A percentile compares a stretch with the other conserved stretches of the same genome.
Conservation (phyloP, 1,139 yeast genomes). For the Meyerozyma sp. region DNA sequence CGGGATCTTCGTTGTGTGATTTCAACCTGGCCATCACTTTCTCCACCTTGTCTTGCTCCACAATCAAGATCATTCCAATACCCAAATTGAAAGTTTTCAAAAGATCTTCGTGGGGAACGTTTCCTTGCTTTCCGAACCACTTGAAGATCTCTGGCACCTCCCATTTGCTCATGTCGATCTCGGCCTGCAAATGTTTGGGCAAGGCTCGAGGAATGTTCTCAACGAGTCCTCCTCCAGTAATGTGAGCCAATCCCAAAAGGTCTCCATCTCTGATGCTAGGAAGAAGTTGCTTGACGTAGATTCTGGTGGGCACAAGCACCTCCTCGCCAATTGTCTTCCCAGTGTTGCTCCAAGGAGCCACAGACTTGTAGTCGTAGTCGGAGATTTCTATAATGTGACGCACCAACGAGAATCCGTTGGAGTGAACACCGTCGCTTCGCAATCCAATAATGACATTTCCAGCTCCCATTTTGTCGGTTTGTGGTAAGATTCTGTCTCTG, state of each 20-base stretch:
- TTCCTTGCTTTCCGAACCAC: constrained; percentile 91
- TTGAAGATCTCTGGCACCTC: constrained; percentile 81
- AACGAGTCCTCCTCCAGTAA: constrained; percentile 97
- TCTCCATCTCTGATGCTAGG: constrained; percentile 65
- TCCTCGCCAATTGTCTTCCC: constrained; percentile 79
- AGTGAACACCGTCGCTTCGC: constrained; percentile 89
- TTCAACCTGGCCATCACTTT: constrained; percentile 49
- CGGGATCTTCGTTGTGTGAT: constrained; percentile 70
- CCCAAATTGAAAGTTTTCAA: constrained; percentile 94
- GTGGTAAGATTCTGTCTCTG: constrained; percentile 71
- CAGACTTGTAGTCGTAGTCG: constrained; percentile 54
- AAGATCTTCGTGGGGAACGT: constrained; percentile 79
- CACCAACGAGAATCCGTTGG: constrained; percentile 95
- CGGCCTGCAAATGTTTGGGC: constrained; percentile 75
- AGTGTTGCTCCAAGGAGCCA: constrained; percentile 79
- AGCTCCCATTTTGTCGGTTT: constrained; percentile 53
- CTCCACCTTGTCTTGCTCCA: constrained; percentile 56
- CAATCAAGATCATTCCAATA: constrained; percentile 93
- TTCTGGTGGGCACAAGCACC: constrained; percentile 82
- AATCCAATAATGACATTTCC: constrained; percentile 87
- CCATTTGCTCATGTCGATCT: constrained; percentile 76
- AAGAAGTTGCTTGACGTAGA: constrained; percentile 86
- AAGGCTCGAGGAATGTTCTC: constrained; percentile 96
- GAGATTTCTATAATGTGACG: constrained; percentile 84
- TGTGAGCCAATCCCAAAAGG: constrained; percentile 87